phyloP scores from a whole-genome alignment of 257 asterid genomes.

The Fraxinus excelsior region DNA sequence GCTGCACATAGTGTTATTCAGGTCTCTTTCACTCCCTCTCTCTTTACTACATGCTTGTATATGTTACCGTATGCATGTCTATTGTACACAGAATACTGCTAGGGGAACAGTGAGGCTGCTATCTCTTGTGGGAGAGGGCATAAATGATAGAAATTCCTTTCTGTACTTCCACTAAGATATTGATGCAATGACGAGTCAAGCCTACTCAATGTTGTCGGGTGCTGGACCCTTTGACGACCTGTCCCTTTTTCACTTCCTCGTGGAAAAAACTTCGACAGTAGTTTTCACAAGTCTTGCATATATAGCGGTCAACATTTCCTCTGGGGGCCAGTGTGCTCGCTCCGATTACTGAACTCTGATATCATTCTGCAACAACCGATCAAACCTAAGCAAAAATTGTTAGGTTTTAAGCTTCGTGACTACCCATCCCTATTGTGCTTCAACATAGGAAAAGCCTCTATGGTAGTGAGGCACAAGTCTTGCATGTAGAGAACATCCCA shows the following conservation, averaged over 20 bases:
- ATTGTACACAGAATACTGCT: neutral
- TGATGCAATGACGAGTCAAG: neutral
- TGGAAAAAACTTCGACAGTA: neutral
- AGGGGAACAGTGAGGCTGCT: neutral
- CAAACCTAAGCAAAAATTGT: neutral
- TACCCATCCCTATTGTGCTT: neutral
- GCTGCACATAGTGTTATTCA: constrained; percentile 97
- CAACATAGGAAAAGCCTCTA: neutral
- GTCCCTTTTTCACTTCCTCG: neutral
- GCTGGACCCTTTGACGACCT: neutral
- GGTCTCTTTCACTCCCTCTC: constrained; percentile 47
- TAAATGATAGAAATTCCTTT: neutral
- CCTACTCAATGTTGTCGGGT: neutral
- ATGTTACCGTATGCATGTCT: neutral
- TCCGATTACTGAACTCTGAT: neutral
- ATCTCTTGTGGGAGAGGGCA: neutral
- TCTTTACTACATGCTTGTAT: constrained; percentile 1
- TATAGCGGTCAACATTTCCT: neutral
- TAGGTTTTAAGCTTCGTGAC: neutral
- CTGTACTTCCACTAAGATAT: neutral
- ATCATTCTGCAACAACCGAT: neutral
- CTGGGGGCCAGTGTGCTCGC: neutral
- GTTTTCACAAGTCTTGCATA: neutral
- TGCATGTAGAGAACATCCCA: neutral
- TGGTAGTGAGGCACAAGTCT: neutral